phyloP scores from a whole-genome alignment of 139 green algal species.

The Auxenochlorella pyrenoidosa region DNA sequence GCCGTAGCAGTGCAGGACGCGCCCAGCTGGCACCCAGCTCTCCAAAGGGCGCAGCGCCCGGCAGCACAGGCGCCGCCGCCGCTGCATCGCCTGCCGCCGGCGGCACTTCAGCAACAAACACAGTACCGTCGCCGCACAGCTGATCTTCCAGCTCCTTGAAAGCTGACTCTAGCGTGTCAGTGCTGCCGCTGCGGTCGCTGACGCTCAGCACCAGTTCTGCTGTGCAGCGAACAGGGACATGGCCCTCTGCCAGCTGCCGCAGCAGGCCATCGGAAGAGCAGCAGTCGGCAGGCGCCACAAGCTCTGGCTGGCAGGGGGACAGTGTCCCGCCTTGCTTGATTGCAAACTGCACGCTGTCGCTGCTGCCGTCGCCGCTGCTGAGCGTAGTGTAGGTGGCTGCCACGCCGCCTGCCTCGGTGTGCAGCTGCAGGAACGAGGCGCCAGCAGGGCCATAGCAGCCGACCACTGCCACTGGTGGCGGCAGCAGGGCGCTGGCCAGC shows the following conservation, averaged over 20 bases:
- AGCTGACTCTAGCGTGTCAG: background rate
- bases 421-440: background rate
- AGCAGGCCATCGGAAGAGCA: constrained; percentile 2
- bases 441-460: constrained; percentile 1
- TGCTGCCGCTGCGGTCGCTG: background rate
- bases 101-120: constrained; percentile 10
- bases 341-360: background rate
- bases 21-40: constrained; percentile 35
- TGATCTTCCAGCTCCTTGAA: constrained; percentile 19
- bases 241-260: background rate
- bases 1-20: background rate
- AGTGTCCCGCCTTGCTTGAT: background rate
- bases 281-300: background rate
- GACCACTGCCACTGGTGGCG: constrained; percentile 12
- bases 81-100: background rate
- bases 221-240: constrained; percentile 8
- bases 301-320: background rate
- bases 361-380: background rate
- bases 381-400: background rate
- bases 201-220: constrained; percentile 28
- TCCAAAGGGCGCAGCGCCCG: background rate
- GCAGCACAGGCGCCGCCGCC: background rate
- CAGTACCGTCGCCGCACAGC: background rate
- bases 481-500: constrained; percentile 5
- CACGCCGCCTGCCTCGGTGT: background rate